A percentile compares a stretch with the other conserved stretches of the same genome.
Conservation (phyloP, 495 filamentous ascomycete genomes). For the Xylaria sp. region DNA sequence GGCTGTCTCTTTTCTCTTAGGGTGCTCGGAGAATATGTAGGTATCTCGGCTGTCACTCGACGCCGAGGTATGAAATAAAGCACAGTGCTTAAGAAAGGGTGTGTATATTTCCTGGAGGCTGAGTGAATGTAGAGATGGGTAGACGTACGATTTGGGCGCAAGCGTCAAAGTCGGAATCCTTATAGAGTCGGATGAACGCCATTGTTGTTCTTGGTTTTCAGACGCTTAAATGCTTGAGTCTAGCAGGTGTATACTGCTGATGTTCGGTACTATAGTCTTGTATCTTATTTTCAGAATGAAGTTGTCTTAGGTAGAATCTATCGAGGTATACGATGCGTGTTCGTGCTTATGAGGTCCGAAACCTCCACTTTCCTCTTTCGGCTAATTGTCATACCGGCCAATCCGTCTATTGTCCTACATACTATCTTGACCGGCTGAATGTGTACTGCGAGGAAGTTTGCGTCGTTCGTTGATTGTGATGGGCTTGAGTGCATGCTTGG, state of each 20-base stretch:
- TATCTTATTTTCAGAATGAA: not conserved
- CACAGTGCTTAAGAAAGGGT: not conserved
- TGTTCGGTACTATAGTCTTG: not conserved
- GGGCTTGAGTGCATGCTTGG: not conserved
- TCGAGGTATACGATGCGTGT: too few relatives aligned
- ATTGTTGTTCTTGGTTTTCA: slow-evolving; percentile 26
- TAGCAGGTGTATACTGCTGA: not conserved
- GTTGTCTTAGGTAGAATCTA: not conserved
- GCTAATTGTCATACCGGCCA: slow-evolving; percentile 9
- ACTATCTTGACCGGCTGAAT: not conserved
- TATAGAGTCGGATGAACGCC: slow-evolving; percentile 47
- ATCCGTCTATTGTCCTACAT: not conserved
- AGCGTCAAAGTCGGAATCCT: slow-evolving; percentile 41
- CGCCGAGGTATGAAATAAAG: not conserved
- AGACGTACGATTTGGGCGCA: slow-evolving; percentile 45
- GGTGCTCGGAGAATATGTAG: not conserved
- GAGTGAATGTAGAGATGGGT: not conserved
- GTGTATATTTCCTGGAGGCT: not conserved
- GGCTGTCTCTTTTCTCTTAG: not conserved
- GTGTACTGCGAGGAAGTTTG: not conserved
- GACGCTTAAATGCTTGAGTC: too few relatives aligned
- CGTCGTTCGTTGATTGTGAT: not conserved
- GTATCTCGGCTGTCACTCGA: not conserved
- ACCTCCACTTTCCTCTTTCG: slow-evolving; percentile 28
- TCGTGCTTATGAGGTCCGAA: not conserved